Evolutionary conservation across 306 rosid genomes (phyloP).

Genomic region (Fagus crenata): DNA sequence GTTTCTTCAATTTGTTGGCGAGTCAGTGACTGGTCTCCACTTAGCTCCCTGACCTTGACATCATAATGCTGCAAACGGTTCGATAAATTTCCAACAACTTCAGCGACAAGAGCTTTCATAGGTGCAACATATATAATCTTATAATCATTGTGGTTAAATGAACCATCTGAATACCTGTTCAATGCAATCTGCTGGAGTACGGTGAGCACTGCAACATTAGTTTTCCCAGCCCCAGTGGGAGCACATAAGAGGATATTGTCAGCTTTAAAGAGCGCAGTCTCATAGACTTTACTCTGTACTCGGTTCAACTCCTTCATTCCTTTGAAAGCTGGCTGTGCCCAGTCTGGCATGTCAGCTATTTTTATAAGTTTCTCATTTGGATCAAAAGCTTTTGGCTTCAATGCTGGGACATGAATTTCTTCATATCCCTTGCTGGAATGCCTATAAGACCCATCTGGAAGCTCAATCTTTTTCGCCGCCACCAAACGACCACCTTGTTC

Average conservation of each 20-base stretch:
- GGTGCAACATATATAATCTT: slow-evolving; percentile 97
- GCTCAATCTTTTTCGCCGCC: slow-evolving; percentile 68
- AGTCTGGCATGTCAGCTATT: slow-evolving; percentile 78
- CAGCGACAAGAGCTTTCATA: slow-evolving; percentile 99
- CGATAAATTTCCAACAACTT: slow-evolving; percentile 92
- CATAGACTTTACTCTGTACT: slow-evolving; percentile 89
- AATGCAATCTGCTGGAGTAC: slow-evolving; percentile 85
- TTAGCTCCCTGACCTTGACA: slow-evolving; percentile 82
- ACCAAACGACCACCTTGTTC: slow-evolving; percentile 68
- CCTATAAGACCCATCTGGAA: slow-evolving; percentile 82
- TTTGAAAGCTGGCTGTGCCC: slow-evolving; percentile 92
- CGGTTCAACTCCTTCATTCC: slow-evolving; percentile 93
- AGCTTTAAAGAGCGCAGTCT: slow-evolving; percentile 69
- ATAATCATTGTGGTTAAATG: slow-evolving; percentile 70
- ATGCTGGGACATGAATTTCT: slow-evolving; percentile 85
- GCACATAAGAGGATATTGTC: slow-evolving; percentile 87
- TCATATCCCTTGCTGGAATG: slow-evolving; percentile 77
- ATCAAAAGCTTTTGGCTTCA: slow-evolving; percentile 72
- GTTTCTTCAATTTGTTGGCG: slow-evolving; percentile 95
- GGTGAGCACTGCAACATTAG: slow-evolving; percentile 95
- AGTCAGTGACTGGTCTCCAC: slow-evolving; percentile 91
- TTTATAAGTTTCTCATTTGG: slow-evolving; percentile 66
- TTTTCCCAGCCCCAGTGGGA: slow-evolving; percentile 98
- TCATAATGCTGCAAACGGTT: slow-evolving; percentile 87
- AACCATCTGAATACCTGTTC: slow-evolving; percentile 76